Evolutionary conservation across 495 filamentous ascomycete species (phyloP), one percentile per base, ranked within the genome.

Genomic region (Letharia lupina): DNA sequence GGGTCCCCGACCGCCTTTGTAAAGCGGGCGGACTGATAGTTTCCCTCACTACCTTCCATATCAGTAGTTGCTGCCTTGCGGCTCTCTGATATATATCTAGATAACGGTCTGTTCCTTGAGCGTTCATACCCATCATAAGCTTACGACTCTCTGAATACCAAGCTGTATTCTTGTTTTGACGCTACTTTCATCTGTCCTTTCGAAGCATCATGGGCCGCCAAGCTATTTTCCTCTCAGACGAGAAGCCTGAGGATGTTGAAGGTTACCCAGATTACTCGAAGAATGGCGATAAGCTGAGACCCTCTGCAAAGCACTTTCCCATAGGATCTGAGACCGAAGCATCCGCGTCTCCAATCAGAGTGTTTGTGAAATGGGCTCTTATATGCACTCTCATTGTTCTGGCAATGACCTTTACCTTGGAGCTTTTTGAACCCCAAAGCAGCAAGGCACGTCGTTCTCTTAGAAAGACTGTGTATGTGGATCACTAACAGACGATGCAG

Each of bases 211-310:
- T 65, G 64, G 64, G 44, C 47, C 64, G 57, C 28, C 56, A 37
- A 65, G 23, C 45, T 33, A 54, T 47, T 16, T 65, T 65, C 7
- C 44, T 61, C 15, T 61, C 58, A n/a, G 64, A 65, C 42, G 57
- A 65, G 33, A 61, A 61, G 45, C 37, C 45, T 9, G 35, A 47
- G 28, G 64, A 65, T 33, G 18, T 60, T 45, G 57, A 65, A 41
- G 15, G 16, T 15, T 11, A 15, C 12, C 18, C 44, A 40, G 5
- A 56, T 20, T 18, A 41, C 28, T 20, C 45, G 3, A 33, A 39
- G 44, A 35, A 50, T 41, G 13, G 5, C 23, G 13, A 35, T 12
- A 11, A 16, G 4, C 16, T 10, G 9, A 44, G 3, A 4, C 28
- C 52, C 9, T 56, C 31, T 35, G 5, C 15, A 11, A 23, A 54